These are phyloP conservation scores for Cyamopsis tetragonoloba DNA, from an alignment of 306 rosid species.

Conservation along the genomic window DNA sequence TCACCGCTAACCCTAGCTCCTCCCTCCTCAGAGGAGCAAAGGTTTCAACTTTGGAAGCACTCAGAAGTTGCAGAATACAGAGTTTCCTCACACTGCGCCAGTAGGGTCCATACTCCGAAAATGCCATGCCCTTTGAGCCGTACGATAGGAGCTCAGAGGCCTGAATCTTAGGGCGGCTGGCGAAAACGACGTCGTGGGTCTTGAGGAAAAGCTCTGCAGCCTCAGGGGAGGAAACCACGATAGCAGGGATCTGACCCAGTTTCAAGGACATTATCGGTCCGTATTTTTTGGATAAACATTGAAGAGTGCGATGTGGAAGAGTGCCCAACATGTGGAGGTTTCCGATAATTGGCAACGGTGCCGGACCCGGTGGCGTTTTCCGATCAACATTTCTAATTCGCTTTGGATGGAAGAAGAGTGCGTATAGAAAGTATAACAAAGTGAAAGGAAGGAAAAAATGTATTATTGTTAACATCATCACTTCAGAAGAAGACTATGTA, in stretches of 20 bases:
- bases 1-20: neutral
- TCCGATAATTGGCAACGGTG: constrained; percentile 28
- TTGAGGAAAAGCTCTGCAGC: constrained; percentile 41
- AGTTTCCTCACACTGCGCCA: constrained; percentile 36
- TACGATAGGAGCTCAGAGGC: neutral
- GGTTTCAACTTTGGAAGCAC: constrained; percentile 16
- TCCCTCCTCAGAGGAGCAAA: constrained; percentile 16
- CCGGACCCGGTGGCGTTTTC: constrained; percentile 40
- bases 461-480: neutral
- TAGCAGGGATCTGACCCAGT: constrained; percentile 23
- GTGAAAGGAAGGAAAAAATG: neutral
- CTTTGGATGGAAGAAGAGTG: neutral
- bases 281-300: constrained; percentile 16
- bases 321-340: constrained; percentile 38
- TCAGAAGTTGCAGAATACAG: constrained; percentile 22
- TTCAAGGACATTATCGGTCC: constrained; percentile 34
- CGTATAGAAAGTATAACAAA: neutral
- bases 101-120: constrained; percentile 25
- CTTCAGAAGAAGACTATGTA: neutral
- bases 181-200: constrained; percentile 30
- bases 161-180: neutral
- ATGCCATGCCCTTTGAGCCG: constrained; percentile 25
- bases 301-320: constrained; percentile 23
- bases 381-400: neutral
- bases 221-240: constrained; percentile 31